phyloP scores from a whole-genome alignment of 768 basidiomycete genomes.

The Serendipita sp. region DNA sequence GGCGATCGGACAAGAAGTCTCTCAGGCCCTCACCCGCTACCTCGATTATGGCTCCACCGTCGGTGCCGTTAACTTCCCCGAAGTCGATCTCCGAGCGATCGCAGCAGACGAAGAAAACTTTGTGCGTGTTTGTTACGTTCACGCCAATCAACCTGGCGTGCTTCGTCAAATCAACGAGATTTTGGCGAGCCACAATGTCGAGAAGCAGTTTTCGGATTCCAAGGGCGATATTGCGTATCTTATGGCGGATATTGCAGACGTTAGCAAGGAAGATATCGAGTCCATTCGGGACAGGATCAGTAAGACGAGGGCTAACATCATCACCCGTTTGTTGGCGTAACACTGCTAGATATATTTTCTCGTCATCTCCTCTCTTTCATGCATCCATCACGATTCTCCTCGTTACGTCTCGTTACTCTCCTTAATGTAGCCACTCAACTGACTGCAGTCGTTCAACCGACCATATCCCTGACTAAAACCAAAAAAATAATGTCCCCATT shows the following conservation, averaged over 20 bases:
- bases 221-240: conserved; percentile 88
- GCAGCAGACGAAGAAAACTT: conserved; percentile 63
- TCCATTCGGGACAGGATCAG: conserved; percentile 64
- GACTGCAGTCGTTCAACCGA: conserved; percentile 6
- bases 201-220: conserved; percentile 98
- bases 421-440: conserved; percentile 5
- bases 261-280: conserved; percentile 65
- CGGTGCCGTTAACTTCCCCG: conserved; percentile 97
- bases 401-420: background rate
- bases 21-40: conserved; percentile 70
- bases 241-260: conserved; percentile 91
- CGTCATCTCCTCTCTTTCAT: background rate
- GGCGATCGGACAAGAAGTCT: conserved; percentile 94
- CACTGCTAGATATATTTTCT: background rate
- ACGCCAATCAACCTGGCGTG: conserved; percentile 91
- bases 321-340: conserved; percentile 68
- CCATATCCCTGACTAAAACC: background rate
- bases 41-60: conserved; percentile 82
- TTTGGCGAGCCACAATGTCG: conserved; percentile 89
- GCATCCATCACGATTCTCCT: background rate
- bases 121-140: conserved; percentile 87
- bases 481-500: background rate
- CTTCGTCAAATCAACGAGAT: conserved; percentile 90
- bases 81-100: conserved; percentile 90
- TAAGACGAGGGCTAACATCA: conserved; percentile 69